phyloP scores from a whole-genome alignment of 1,284 basidiomycete species.

The Pseudozyma hubeiensis region DNA sequence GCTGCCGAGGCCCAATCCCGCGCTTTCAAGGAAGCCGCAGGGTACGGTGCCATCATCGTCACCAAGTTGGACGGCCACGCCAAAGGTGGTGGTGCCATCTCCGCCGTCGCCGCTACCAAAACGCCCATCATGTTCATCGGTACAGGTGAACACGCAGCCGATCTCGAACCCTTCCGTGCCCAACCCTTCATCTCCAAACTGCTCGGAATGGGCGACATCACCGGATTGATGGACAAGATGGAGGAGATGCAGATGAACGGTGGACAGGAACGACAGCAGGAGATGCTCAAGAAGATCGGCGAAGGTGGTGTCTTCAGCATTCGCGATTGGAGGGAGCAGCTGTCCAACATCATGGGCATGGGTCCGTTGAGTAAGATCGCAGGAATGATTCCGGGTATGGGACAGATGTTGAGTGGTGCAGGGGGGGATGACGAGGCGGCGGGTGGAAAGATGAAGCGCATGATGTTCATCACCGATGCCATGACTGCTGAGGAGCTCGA shows the following conservation, averaged over 20 bases:
- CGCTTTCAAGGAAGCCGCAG: constrained; percentile 97
- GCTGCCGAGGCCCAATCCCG: constrained; percentile 94
- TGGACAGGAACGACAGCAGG: constrained; percentile 85
- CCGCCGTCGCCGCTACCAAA: constrained; percentile 96
- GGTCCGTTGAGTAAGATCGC: constrained; percentile 97
- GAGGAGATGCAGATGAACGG: constrained; percentile 74
- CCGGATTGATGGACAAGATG: constrained; percentile 85
- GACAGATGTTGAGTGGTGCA: constrained; percentile 77
- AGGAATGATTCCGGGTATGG: constrained; percentile 97
- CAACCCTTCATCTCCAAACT: constrained; percentile 98
- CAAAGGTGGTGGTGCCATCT: constrained; percentile 98
- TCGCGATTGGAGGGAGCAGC: constrained; percentile 96
- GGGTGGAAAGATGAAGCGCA: constrained; percentile 85
- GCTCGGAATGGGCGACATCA: constrained; percentile 93
- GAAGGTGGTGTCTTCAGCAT: constrained; percentile 92
- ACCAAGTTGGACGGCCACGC: constrained; percentile 99
- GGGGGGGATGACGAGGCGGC: constrained; percentile 86
- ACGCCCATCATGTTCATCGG: constrained; percentile 99
- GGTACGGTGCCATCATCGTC: constrained; percentile 98
- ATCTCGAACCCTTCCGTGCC: constrained; percentile 94
- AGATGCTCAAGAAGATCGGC: constrained; percentile 97
- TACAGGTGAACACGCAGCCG: constrained; percentile 94
- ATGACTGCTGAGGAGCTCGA: constrained; percentile 95
- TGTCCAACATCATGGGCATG: constrained; percentile 98
- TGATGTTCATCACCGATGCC: constrained; percentile 98